Percentiles rank a stretch among this genome's conserved stretches.
Conservation (phyloP, 352 stramenopile genomes). For the Phytophthora aleatoria region DNA sequence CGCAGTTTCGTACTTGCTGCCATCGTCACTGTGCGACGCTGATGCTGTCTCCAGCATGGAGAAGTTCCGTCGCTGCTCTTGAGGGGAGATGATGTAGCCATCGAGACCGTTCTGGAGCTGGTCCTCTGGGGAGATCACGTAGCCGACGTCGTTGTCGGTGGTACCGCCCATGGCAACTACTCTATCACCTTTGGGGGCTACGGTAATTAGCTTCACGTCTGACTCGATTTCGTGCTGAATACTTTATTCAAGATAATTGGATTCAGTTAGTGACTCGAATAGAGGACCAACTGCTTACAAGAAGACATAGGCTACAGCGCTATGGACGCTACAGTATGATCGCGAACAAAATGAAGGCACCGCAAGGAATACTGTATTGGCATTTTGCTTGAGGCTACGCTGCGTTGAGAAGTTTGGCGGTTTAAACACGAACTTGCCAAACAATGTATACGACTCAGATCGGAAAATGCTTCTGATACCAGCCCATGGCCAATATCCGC, state of each 20-base stretch:
- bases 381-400: neutral
- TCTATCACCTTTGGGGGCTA: neutral
- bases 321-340: neutral
- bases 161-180: constrained; percentile 10
- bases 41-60: constrained; percentile 47
- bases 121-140: constrained; percentile 31
- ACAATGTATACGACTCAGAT: too few relatives aligned
- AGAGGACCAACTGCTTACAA: neutral
- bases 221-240: neutral
- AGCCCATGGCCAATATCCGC: neutral
- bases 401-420: too few relatives aligned
- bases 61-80: constrained; percentile 35
- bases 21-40: constrained; percentile 26
- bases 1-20: constrained; percentile 27
- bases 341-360: neutral
- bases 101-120: constrained; percentile 18
- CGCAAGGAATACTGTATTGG: neutral
- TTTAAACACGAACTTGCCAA: too few relatives aligned
- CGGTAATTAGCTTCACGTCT: neutral
- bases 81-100: constrained; percentile 29
- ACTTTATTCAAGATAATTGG: neutral
- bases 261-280: constrained; percentile 1
- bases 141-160: constrained; percentile 15
- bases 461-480: too few relatives aligned
- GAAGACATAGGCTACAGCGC: neutral